Conservation (phyloP, 192 early-diverging fungal genomes). For the Coemansia sp. region DNA sequence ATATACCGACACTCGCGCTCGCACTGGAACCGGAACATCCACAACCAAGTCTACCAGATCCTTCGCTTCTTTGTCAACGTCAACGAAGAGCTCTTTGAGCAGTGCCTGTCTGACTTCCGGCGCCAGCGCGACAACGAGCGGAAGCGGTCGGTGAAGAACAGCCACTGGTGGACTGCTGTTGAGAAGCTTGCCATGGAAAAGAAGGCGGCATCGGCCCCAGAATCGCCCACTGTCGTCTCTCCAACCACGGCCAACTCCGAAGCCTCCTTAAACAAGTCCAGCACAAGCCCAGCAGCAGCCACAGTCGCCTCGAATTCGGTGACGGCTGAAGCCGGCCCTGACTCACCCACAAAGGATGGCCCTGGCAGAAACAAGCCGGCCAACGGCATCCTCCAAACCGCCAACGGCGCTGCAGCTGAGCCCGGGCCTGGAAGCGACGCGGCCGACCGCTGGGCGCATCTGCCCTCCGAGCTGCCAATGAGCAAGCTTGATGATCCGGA, state of each 20-base stretch:
- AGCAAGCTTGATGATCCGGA: constrained; percentile 48
- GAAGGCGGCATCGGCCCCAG: constrained; percentile 6
- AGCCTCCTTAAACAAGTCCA: background rate
- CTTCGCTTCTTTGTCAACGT: constrained; percentile 97
- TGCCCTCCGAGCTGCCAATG: constrained; percentile 26
- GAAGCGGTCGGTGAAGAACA: constrained; percentile 74
- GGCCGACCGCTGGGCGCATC: constrained; percentile 5
- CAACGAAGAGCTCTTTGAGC: constrained; percentile 92
- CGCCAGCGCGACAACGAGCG: constrained; percentile 81
- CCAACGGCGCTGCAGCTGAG: background rate
- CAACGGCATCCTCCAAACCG: background rate
- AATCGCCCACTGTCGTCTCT: background rate
- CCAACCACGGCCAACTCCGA: background rate
- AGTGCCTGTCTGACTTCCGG: constrained; percentile 92
- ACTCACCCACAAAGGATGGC: background rate
- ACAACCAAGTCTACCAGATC: constrained; percentile 95
- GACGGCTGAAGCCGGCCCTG: background rate
- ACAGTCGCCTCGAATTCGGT: background rate
- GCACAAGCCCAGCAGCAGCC: background rate
- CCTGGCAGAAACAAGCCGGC: background rate
- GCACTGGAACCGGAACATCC: constrained; percentile 99
- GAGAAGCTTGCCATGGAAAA: constrained; percentile 53
- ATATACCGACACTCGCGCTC: constrained; percentile 93
- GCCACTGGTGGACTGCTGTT: constrained; percentile 75
- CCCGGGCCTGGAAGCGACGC: background rate